Base-by-base conservation (phyloP, 2,329 filamentous ascomycete genomes). In the Ceratocystis albifundus region DNA sequence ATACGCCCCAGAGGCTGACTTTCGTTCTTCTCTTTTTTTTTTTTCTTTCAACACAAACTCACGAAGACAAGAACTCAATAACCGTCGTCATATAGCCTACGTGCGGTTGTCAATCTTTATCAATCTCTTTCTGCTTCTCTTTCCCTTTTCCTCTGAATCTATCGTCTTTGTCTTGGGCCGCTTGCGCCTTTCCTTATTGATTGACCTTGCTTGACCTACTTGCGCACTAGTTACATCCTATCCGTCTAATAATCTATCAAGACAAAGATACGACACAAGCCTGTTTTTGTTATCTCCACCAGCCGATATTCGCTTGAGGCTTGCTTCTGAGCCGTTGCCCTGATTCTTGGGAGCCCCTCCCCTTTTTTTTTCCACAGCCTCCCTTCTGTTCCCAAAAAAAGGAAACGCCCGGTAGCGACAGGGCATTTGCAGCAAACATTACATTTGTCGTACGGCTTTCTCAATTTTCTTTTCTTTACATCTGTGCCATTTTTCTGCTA, bases 191-290 rank as follows among this genome's bases (percentile, higher is more conserved):
- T 57, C 22, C 22, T 57, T 30, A 22, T 50, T 30, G 22, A 57
- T 28, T 32, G n/a, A 12, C 22, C 53, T 50, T 30, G 12, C n/a
- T 28, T 32, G n/a, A 22, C 22, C 53, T 25, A 57, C 25, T n/a
- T 57, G 20, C 53, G 53, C 53, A 57, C 53, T 57, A 57, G 53
- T 57, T 57, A 28, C 53, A 57, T 57, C 53, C 53, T 25, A 32
- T 57, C 53, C 53, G 28, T 17, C 53, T 57, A 57, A 57, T 57
- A 30, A 57, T 57, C 53, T 57, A 30, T 57, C 53, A 28, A 57
- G 28, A 57, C 22, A 57, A 57, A 57, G 15, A 32, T n/a, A 25
- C 53, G 53, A 57, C 28, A 57, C 28, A 57, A 32, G 53, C 48
- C 48, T 53, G 22, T 12, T 57, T 55, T 22, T 48, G 5, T 48